A percentile compares a stretch with the other conserved stretches of the same genome.
Evolutionary conservation across 2,329 filamentous ascomycete genomes (phyloP).

Genomic region (Colletotrichum orchidophilum): DNA sequence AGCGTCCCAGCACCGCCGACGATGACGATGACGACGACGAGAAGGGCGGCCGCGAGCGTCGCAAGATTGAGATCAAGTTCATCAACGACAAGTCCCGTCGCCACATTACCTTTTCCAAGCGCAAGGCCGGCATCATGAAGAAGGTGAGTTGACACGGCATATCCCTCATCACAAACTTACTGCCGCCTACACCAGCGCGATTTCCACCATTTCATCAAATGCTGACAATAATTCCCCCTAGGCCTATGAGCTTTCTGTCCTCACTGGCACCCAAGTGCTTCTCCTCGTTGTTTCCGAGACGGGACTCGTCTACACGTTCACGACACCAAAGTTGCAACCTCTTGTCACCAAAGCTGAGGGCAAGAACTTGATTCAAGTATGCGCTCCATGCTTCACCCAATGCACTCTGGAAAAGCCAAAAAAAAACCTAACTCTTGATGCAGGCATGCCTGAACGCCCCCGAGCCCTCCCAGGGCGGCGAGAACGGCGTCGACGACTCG

Average conservation of each 20-base stretch:
- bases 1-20: conserved; percentile 82
- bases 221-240: conserved; percentile 47
- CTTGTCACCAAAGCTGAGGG: conserved; percentile 98
- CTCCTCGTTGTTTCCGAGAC: conserved; percentile 97
- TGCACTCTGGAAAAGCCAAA: too few species aligned
- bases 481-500: conserved; percentile 81
- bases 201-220: conserved; percentile 2
- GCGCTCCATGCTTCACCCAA: conserved; percentile 39
- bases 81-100: conserved; percentile 99
- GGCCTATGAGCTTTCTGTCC: conserved; percentile 97
- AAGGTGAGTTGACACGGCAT: conserved; percentile 70
- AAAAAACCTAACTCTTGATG: background rate
- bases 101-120: conserved; percentile 99
- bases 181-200: background rate
- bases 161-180: background rate
- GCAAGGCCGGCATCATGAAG: conserved; percentile 99
- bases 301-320: conserved; percentile 97
- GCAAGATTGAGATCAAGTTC: conserved; percentile 99
- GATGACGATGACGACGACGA: conserved; percentile 98
- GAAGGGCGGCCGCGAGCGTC: conserved; percentile 95
- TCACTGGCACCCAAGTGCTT: conserved; percentile 97
- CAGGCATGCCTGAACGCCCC: conserved; percentile 97
- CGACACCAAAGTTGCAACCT: conserved; percentile 96
- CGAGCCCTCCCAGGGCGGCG: conserved; percentile 82
- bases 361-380: conserved; percentile 98